Evolutionary conservation across 345 rosid genomes (phyloP).

Genomic region (Leavenworthia alabamica): DNA sequence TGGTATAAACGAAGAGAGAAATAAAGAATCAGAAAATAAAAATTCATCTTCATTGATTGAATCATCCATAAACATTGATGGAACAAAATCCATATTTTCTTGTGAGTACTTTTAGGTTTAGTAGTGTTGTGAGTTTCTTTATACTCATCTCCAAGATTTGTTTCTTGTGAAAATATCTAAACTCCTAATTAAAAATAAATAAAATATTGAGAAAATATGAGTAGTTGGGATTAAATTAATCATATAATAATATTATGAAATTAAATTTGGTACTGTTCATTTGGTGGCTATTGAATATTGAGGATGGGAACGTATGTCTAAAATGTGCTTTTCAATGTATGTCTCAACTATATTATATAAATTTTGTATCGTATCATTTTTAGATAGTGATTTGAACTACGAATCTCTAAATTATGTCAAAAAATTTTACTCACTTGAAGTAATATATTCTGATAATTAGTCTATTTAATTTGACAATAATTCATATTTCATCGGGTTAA

Average conservation of each 20-base stretch:
- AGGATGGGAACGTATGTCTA: slow-evolving; percentile 16
- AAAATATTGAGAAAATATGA: slow-evolving; percentile 9
- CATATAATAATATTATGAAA: neutral
- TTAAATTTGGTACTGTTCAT: slow-evolving; percentile 16
- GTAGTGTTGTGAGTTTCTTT: slow-evolving; percentile 6
- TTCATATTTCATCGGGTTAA: neutral
- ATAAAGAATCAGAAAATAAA: slow-evolving; percentile 17
- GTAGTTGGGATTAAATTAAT: slow-evolving; percentile 13
- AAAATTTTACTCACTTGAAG: too few relatives aligned
- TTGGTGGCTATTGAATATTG: slow-evolving; percentile 26
- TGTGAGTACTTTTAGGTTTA: neutral
- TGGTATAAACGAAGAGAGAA: slow-evolving; percentile 6
- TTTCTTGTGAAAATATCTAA: too few relatives aligned
- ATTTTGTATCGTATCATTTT: too few relatives aligned
- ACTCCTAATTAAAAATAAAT: too few relatives aligned
- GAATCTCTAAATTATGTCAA: too few relatives aligned
- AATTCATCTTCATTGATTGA: slow-evolving; percentile 13
- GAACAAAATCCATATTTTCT: slow-evolving; percentile 9
- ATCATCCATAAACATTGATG: slow-evolving; percentile 13
- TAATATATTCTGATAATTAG: too few relatives aligned
- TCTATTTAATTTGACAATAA: neutral
- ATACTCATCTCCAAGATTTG: slow-evolving; percentile 13
- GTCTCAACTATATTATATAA: too few relatives aligned
- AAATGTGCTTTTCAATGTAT: slow-evolving; percentile 7
- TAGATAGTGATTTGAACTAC: too few relatives aligned